A percentile compares a stretch with the other conserved stretches of the same genome.
Conservation (phyloP, 768 basidiomycete genomes). For the Clitopilus passeckerianus region DNA sequence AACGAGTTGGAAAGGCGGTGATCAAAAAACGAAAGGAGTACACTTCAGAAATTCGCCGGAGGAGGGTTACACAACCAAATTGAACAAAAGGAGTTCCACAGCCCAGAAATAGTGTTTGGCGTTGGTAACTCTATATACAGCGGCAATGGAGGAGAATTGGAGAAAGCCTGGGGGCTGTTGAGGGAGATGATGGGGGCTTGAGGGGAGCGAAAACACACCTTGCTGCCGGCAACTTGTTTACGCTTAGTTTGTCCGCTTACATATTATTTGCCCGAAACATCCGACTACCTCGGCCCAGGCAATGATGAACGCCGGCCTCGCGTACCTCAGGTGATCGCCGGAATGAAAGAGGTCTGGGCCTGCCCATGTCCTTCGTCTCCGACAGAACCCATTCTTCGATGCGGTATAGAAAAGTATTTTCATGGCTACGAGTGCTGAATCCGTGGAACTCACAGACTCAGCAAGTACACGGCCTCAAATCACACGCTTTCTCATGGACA, state of each 20-base stretch:
- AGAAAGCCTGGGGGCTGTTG: conserved; percentile 14
- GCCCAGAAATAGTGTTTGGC: not conserved
- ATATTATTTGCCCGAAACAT: conserved; percentile 20
- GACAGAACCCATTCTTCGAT: too few species aligned
- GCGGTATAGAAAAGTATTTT: too few species aligned
- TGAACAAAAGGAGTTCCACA: not conserved
- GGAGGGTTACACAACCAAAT: not conserved
- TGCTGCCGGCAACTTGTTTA: conserved; percentile 28
- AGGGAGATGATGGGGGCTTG: conserved; percentile 9
- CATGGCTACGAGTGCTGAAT: too few species aligned
- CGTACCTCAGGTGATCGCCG: not conserved
- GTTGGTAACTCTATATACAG: conserved; percentile 4
- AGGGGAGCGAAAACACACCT: conserved; percentile 9
- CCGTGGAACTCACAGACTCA: too few species aligned
- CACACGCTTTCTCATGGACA: too few species aligned
- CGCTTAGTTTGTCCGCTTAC: conserved; percentile 25
- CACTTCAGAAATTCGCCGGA: conserved; percentile 11
- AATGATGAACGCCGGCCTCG: not conserved
- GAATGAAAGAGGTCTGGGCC: not conserved
- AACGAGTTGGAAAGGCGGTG: conserved; percentile 31
- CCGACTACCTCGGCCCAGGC: conserved; percentile 12
- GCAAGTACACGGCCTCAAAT: too few species aligned
- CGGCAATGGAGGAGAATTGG: conserved; percentile 4
- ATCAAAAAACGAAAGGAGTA: conserved; percentile 28
- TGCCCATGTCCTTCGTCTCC: too few species aligned